Conservation (phyloP, 192 early-diverging fungal species). For the Coemansia sp. region DNA sequence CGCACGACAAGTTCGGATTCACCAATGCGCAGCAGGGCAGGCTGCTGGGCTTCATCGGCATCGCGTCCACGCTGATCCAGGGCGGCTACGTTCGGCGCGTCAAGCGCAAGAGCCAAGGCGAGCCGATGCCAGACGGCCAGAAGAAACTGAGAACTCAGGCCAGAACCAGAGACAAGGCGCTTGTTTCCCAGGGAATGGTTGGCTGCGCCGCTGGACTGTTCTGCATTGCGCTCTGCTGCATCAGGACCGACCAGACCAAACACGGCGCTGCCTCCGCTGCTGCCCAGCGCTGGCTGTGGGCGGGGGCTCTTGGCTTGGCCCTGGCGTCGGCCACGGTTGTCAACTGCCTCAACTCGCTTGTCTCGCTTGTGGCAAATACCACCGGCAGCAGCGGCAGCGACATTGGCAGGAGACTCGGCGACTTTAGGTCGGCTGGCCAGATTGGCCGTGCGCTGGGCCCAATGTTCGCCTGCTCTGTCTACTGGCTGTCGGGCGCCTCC, state of each 20-base stretch:
- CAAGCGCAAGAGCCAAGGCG: constrained; percentile 52
- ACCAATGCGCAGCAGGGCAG: constrained; percentile 86
- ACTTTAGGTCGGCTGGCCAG: constrained; percentile 87
- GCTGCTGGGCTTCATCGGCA: constrained; percentile 84
- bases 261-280: not conserved
- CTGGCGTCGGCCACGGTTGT: constrained; percentile 95
- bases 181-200: constrained; percentile 80
- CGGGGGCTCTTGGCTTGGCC: constrained; percentile 83
- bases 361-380: constrained; percentile 34
- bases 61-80: constrained; percentile 85
- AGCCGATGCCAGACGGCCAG: not conserved
- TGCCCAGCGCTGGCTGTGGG: constrained; percentile 52
- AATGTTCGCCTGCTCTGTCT: constrained; percentile 79
- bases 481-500: constrained; percentile 77
- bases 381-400: constrained; percentile 9
- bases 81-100: constrained; percentile 89
- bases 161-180: constrained; percentile 28
- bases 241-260: constrained; percentile 17
- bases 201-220: constrained; percentile 66
- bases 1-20: constrained; percentile 88
- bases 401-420: constrained; percentile 77
- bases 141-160: not conserved
- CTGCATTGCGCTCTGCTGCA: constrained; percentile 58
- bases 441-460: constrained; percentile 90
- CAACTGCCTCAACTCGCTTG: constrained; percentile 76